These are phyloP conservation scores for Testicularia cyperi DNA, from an alignment of 1,284 basidiomycete species.

Conservation along the genomic window DNA sequence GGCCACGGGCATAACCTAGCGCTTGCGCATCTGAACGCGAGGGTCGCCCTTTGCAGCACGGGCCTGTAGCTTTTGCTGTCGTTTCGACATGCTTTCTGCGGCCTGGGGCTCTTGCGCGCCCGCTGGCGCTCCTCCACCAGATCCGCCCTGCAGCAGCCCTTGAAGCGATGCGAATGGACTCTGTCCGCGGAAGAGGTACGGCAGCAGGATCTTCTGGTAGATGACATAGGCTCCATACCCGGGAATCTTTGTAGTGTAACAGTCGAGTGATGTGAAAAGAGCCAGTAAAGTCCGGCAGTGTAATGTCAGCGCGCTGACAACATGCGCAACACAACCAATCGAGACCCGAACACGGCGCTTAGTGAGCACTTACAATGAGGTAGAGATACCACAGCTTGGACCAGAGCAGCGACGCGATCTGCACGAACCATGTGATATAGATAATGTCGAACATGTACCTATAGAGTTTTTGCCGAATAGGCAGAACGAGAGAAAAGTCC, in stretches of 20 bases:
- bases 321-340: no score
- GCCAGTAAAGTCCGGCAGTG: no score
- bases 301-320: no score
- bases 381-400: slow-evolving; percentile 57
- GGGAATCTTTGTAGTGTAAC: slow-evolving; percentile 55
- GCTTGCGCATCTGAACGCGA: slow-evolving; percentile 39
- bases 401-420: slow-evolving; percentile 54
- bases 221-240: slow-evolving; percentile 55
- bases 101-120: slow-evolving; percentile 12
- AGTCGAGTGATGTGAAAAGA: no score
- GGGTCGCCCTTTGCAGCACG: slow-evolving; percentile 48
- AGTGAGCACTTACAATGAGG: slow-evolving; percentile 47
- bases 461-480: no score
- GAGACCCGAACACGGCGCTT: no score
- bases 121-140: slow-evolving; percentile 2
- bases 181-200: slow-evolving; percentile 48
- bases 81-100: slow-evolving; percentile 38
- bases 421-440: slow-evolving; percentile 61
- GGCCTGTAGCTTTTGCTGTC: slow-evolving; percentile 57
- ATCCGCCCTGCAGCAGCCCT: slow-evolving; percentile 1
- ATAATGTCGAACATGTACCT: slow-evolving; percentile 61
- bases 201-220: slow-evolving; percentile 49
- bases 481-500: no score
- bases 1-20: slow-evolving; percentile 2
- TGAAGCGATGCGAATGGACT: slow-evolving; percentile 32